Conservation (phyloP, 805 yeast species). For the Yarrowia sp. region DNA sequence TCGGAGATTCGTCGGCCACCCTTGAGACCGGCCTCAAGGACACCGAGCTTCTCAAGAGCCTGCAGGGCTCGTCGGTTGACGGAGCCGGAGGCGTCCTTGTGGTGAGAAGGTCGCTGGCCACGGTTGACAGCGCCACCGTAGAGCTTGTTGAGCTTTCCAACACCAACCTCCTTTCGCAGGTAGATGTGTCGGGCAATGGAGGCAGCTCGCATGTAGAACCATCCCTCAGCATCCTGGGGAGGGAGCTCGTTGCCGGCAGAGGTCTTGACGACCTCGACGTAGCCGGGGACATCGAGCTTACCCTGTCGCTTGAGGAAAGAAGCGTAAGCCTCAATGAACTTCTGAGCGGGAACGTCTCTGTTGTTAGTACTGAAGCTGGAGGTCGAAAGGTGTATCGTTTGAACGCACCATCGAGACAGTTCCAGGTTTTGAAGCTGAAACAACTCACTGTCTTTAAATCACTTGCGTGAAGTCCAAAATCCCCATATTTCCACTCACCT, state of each 20-base stretch:
- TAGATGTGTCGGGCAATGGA: conserved; percentile 99
- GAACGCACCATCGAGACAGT: neutral
- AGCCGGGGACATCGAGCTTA: conserved; percentile 99
- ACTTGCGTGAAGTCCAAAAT: neutral
- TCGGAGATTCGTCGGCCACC: conserved; percentile 99
- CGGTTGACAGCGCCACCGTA: conserved; percentile 99
- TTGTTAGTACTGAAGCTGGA: conserved; percentile 8
- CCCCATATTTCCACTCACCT: conserved; percentile 59
- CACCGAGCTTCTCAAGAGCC: conserved; percentile 97
- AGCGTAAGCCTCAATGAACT: conserved; percentile 98
- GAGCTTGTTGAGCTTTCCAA: conserved; percentile 96
- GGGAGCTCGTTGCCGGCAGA: conserved; percentile 98
- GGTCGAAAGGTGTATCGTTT: neutral
- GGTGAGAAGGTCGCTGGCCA: conserved; percentile 98
- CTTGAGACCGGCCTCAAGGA: conserved; percentile 91
- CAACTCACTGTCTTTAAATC: conserved; percentile 19
- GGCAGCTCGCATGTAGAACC: conserved; percentile 99
- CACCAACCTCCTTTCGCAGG: conserved; percentile 99
- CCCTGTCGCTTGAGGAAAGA: conserved; percentile 99
- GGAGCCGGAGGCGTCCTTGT: conserved; percentile 98
- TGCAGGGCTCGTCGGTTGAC: conserved; percentile 98
- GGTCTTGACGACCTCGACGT: conserved; percentile 99
- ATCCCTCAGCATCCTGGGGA: conserved; percentile 98
- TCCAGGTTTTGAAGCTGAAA: neutral
- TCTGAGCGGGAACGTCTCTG: conserved; percentile 99